Evolutionary conservation across 2,329 filamentous ascomycete genomes (phyloP).

Genomic region (Davidsoniella eucalypti): DNA sequence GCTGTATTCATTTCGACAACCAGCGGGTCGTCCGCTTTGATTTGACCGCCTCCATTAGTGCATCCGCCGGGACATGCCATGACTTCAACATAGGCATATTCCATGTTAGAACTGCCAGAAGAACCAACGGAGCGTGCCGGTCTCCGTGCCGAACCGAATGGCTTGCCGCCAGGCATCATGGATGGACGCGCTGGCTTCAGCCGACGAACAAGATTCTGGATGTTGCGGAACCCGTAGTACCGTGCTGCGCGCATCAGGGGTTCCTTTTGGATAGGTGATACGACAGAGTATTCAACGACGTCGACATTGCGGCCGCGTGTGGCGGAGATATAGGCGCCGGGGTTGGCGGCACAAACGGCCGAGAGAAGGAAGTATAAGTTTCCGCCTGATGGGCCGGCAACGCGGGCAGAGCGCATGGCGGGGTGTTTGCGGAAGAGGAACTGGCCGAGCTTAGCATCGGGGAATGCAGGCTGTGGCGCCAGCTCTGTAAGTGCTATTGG

Average conservation of each 20-base stretch:
- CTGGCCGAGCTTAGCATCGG: slow-evolving; percentile 49
- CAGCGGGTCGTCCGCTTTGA: slow-evolving; percentile 71
- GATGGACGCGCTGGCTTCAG: slow-evolving; percentile 67
- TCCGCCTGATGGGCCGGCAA: slow-evolving; percentile 70
- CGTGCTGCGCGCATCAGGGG: slow-evolving; percentile 64
- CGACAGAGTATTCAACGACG: slow-evolving; percentile 69
- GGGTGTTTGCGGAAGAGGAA: slow-evolving; percentile 51
- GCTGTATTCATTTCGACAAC: slow-evolving; percentile 30
- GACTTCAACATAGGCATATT: slow-evolving; percentile 91
- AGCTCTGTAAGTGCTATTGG: slow-evolving; percentile 33
- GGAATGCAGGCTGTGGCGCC: slow-evolving; percentile 45
- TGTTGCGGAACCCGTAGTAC: slow-evolving; percentile 96
- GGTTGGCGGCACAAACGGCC: slow-evolving; percentile 51
- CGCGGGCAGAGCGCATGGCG: slow-evolving; percentile 25
- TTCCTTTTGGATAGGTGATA: slow-evolving; percentile 33
- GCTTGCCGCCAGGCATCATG: slow-evolving; percentile 61
- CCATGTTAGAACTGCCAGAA: slow-evolving; percentile 20
- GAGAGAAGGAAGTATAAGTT: slow-evolving; percentile 74
- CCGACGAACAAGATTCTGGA: slow-evolving; percentile 89
- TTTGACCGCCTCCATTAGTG: slow-evolving; percentile 91
- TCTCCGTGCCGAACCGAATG: slow-evolving; percentile 38
- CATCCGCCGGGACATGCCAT: slow-evolving; percentile 99
- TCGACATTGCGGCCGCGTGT: slow-evolving; percentile 75
- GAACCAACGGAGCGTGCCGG: slow-evolving; percentile 24
- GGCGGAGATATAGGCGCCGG: slow-evolving; percentile 54